Base-by-base conservation (phyloP, 2,329 filamentous ascomycete species). In the Sporothrix mexicana region DNA sequence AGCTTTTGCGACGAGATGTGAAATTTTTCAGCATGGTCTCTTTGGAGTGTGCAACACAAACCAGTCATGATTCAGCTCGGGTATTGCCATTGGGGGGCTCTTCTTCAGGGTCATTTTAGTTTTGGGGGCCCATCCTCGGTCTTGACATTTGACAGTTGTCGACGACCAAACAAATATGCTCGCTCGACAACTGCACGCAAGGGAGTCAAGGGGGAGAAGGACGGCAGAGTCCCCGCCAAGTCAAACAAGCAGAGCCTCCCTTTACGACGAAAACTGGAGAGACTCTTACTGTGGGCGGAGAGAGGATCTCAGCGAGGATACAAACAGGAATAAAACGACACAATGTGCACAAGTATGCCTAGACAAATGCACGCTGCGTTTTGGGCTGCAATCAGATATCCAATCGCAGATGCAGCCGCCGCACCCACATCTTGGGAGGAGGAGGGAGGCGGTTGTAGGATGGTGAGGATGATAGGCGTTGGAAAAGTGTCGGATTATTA, bases 381-480 rank as follows among this genome's bases (percentile, higher is more conserved):
- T 49, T 49, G 41, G 53, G 55, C 41, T 43, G 55, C 55, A 51
- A 55, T 4, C 17, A 23, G 10, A 15, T 12, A 10, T 45, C 69
- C 69, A 70, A 70, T 70, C 12, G 43, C 15, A 49, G 55, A 61
- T 62, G 69, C 41, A 61, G 55, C 51, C 36, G 8, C 25, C 53
- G 53, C 53, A 70, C 49, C 30, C 41, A 36, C 17, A 41, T 30
- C 25, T 20, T 36, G 30, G 30, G 30, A 47, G 20, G 30, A 47
- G 20, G 66, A 68, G 45, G 13, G 47, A 68, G 47, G 47, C 23
- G 17, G 43, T 23, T 23, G 25, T 36, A n/a, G n/a, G n/a, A n/a
- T 53, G 66, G 25, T n/a, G n/a, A 10, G 41, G 12, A 25, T 36
- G 17, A 13, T 20, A 15, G 68, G 20, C 51, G 41, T 61, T 59